A percentile compares a stretch with the other conserved stretches of the same genome.
phyloP scores from a whole-genome alignment of 1,139 yeast species.

The Geotrichum bryndzae region DNA sequence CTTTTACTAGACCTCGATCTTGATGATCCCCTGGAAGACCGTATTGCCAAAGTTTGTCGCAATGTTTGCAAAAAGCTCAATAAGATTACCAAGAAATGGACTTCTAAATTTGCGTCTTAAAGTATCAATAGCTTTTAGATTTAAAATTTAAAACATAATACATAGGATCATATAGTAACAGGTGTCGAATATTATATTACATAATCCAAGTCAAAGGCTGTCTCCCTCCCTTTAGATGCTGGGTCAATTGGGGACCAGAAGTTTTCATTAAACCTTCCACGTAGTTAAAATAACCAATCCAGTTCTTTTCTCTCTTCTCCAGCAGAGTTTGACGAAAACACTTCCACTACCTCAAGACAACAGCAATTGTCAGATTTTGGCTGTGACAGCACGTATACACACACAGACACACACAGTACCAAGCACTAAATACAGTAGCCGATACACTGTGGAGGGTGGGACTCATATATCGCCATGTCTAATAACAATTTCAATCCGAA shows the following conservation, averaged over 20 bases:
- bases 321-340: neutral
- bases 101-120: slow-evolving; percentile 91
- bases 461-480: slow-evolving; percentile 5
- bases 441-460: neutral
- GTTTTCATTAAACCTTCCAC: neutral
- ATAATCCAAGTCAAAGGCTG: neutral
- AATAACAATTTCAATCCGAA: slow-evolving; percentile 5
- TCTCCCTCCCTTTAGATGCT: neutral
- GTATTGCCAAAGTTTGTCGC: slow-evolving; percentile 93
- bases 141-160: neutral
- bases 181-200: neutral
- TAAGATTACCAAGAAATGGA: slow-evolving; percentile 98
- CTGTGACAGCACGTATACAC: neutral
- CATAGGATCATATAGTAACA: neutral
- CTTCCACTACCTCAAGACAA: neutral
- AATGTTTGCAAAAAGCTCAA: slow-evolving; percentile 91
- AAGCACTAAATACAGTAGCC: neutral
- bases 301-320: neutral
- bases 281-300: neutral
- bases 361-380: neutral
- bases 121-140: neutral
- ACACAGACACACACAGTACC: neutral
- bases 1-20: slow-evolving; percentile 95
- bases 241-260: neutral
- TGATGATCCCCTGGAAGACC: slow-evolving; percentile 97